Base-by-base conservation (phyloP, 1,139 yeast genomes). In the Scheffersomyces lignicola region DNA sequence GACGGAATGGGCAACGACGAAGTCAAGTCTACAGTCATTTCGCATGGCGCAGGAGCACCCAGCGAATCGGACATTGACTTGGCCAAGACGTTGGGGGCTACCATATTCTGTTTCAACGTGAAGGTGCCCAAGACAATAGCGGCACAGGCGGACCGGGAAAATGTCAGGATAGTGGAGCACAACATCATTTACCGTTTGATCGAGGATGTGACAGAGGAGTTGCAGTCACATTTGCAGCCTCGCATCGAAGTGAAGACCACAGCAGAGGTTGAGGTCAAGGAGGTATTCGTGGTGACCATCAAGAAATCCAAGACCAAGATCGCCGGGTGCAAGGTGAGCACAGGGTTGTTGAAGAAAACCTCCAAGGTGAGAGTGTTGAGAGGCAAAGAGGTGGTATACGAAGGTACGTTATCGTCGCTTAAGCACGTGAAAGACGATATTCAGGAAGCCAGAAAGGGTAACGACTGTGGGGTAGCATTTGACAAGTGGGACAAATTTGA, bases 261-360 rank as follows among this genome's bases (percentile, higher is more conserved):
- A 18, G 86, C 92, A 3, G 88, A 81, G 39, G 84, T 82, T 0
- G 80, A 77, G 7, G 65, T 92, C 30, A 79, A 81, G 49, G 86
- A 83, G 37, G 71, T 87, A 2, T 90, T 92, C 60, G 74, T 73
- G 24, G 83, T 90, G 41, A 73, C 83, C 4, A 54, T 62, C 13
- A 71, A 65, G 47, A 77, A 76, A 47, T 69, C 69, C 37, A 68
- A 66, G 15, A 60, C 77, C 36, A 73, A 72, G 45, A 76, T 92
- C 51, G 98, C 97, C 1, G 99, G 99, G 4, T 86, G 95, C 52
- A 81, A 83, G 52, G 89, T 92, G n/a, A 54, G 64, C 13, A 76
- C 73, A 32, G 99, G 99, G 8, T 57, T 65, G 2, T 60, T 92
- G 30, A 74, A 76, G 45, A 72, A 85, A 44, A 69, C 78, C 10